Conservation (phyloP, 345 rosid genomes). For the Eucalyptus cloeziana region DNA sequence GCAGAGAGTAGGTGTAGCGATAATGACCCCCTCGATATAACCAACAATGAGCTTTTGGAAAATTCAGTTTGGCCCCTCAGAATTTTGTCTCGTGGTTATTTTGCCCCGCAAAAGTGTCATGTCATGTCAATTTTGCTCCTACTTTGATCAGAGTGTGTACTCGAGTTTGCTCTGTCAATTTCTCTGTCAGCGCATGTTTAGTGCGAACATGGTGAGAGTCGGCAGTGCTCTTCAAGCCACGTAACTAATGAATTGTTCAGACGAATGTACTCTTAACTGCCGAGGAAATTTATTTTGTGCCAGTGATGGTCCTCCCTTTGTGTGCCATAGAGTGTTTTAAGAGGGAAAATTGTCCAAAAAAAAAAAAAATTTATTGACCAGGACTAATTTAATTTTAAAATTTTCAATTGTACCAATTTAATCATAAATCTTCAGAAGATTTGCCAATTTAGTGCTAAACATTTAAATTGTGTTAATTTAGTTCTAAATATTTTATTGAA, state of each 20-base stretch:
- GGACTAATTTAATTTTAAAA: not conserved
- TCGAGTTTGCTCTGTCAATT: not conserved
- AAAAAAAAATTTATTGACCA: too few relatives aligned
- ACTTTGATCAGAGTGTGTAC: not conserved
- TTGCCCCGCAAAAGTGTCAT: not conserved
- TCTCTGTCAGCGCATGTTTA: not conserved
- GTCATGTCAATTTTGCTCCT: not conserved
- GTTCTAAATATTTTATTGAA: rapidly evolving
- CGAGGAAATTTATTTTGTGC: not conserved
- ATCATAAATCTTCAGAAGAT: rapidly evolving
- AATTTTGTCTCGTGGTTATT: not conserved
- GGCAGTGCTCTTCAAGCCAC: not conserved
- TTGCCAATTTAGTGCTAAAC: not conserved
- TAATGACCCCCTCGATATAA: not conserved
- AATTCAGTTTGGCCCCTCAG: not conserved
- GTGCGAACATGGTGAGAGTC: not conserved
- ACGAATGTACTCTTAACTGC: not conserved
- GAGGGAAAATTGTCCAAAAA: not conserved
- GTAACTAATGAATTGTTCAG: not conserved
- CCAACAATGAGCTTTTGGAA: not conserved
- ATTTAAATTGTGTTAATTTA: too few relatives aligned
- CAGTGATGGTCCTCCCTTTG: not conserved
- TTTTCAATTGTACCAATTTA: not conserved
- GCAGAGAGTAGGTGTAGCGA: not conserved
- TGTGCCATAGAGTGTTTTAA: not conserved